Evolutionary conservation across 2,329 filamentous ascomycete species (phyloP).

Genomic region (Fusarium equiseti): DNA sequence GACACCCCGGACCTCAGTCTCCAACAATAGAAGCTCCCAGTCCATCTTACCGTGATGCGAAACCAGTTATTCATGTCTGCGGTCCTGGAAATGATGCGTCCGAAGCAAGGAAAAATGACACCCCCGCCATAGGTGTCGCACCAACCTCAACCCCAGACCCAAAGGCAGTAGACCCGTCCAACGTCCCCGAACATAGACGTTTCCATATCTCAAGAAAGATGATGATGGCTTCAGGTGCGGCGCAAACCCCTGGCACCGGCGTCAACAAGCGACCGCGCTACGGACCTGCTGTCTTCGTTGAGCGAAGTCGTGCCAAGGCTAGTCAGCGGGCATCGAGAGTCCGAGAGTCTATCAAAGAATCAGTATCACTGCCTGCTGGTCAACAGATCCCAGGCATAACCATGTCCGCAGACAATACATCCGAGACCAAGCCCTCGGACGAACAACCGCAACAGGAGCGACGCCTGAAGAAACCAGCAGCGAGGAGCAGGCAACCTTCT

Average conservation of each 20-base stretch:
- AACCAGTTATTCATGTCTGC: conserved; percentile 64
- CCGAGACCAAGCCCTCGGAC: neutral
- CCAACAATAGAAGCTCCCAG: conserved; percentile 43
- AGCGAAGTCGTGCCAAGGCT: conserved; percentile 60
- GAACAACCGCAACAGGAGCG: conserved; percentile 37
- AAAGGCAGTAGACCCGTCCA: conserved; percentile 17
- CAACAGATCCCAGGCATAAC: conserved; percentile 6
- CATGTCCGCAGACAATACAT: conserved; percentile 9
- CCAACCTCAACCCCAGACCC: conserved; percentile 27
- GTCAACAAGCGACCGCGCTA: conserved; percentile 58
- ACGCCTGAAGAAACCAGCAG: conserved; percentile 53
- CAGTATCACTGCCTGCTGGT: conserved; percentile 4
- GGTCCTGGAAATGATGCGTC: conserved; percentile 51
- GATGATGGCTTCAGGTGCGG: conserved; percentile 50
- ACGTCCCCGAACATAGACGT: conserved; percentile 58
- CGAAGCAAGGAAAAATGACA: conserved; percentile 25
- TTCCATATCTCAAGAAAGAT: conserved; percentile 68
- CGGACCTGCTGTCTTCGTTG: conserved; percentile 66
- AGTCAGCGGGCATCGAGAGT: conserved; percentile 39
- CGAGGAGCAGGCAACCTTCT: conserved; percentile 45
- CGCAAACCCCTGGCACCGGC: conserved; percentile 44
- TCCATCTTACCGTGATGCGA: conserved; percentile 37
- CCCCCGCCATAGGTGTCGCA: neutral
- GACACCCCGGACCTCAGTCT: conserved; percentile 51
- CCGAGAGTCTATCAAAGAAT: conserved; percentile 23